A percentile compares a stretch with the other conserved stretches of the same genome.
These are phyloP conservation scores for Verbascum thapsus DNA, from an alignment of 257 asterid genomes.

Conservation along the genomic window DNA sequence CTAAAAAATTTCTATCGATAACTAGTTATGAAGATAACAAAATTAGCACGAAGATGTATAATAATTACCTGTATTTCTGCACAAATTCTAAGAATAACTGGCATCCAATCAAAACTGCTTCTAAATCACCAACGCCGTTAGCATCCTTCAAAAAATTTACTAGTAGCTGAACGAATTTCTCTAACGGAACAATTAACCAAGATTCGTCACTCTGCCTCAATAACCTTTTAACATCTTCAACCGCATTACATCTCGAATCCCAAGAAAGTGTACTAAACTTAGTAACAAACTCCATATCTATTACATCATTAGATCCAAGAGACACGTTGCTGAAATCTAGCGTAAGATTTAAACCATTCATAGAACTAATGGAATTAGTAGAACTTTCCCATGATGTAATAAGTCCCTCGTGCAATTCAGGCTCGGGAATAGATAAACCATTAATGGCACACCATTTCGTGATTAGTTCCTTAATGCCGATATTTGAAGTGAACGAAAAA, in stretches of 20 bases:
- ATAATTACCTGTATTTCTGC: slow-evolving; percentile 72
- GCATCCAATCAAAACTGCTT: slow-evolving; percentile 75
- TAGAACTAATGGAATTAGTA: slow-evolving; percentile 57
- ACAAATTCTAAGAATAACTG: slow-evolving; percentile 52
- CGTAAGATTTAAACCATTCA: slow-evolving; percentile 63
- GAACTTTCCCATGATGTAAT: slow-evolving; percentile 54
- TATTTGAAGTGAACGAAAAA: slow-evolving; percentile 61
- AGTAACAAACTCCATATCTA: slow-evolving; percentile 38
- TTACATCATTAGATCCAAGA: slow-evolving; percentile 43
- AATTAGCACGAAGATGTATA: background rate
- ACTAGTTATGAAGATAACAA: background rate
- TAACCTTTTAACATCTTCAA: slow-evolving; percentile 47
- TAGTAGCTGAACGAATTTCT: slow-evolving; percentile 41
- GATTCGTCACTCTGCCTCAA: slow-evolving; percentile 39
- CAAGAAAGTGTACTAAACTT: slow-evolving; percentile 62
- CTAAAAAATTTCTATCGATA: slow-evolving; percentile 9
- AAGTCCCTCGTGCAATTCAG: slow-evolving; percentile 34
- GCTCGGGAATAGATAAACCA: slow-evolving; percentile 50
- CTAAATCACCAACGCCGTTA: slow-evolving; percentile 41
- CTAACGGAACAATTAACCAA: slow-evolving; percentile 36
- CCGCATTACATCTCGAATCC: slow-evolving; percentile 59
- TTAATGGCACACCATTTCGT: slow-evolving; percentile 57
- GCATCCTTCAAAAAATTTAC: slow-evolving; percentile 70
- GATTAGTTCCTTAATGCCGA: slow-evolving; percentile 59
- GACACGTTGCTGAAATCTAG: slow-evolving; percentile 61